These are phyloP conservation scores for Phytopythium mirpurense DNA, from an alignment of 352 stramenopile species.

Conservation along the genomic window DNA sequence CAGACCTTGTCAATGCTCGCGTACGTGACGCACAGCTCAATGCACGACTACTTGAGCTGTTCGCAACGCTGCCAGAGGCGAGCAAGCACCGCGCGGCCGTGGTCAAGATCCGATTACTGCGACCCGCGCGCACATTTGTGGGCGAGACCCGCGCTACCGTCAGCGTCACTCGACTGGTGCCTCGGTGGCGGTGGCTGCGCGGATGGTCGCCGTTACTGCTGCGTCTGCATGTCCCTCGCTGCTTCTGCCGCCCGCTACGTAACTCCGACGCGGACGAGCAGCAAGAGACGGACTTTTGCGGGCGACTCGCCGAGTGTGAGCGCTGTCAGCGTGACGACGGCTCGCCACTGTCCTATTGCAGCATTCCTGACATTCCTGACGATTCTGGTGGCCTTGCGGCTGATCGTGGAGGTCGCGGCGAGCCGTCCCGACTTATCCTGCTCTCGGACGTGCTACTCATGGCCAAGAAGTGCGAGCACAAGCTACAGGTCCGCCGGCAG, in stretches of 20 bases:
- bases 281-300: not conserved
- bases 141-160: conserved; percentile 31
- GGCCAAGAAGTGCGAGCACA: conserved; percentile 38
- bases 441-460: conserved; percentile 66
- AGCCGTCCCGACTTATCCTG: conserved; percentile 44
- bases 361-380: not conserved
- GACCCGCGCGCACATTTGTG: conserved; percentile 42
- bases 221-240: not conserved
- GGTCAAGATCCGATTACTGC: conserved; percentile 34
- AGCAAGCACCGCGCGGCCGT: conserved; percentile 18
- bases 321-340: not conserved
- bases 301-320: not conserved
- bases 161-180: conserved; percentile 17
- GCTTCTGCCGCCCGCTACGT: not conserved
- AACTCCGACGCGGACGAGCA: not conserved
- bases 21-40: conserved; percentile 64
- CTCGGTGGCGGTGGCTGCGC: conserved; percentile 22
- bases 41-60: conserved; percentile 32
- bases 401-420: conserved; percentile 4
- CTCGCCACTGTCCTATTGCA: not conserved
- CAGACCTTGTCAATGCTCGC: conserved; percentile 55
- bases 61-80: conserved; percentile 20
- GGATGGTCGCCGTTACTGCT: conserved; percentile 3
- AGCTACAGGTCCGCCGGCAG: conserved; percentile 48
- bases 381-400: not conserved